Evolutionary conservation across 2,329 filamentous ascomycete species (phyloP).

Genomic region (Drechslera avenae): DNA sequence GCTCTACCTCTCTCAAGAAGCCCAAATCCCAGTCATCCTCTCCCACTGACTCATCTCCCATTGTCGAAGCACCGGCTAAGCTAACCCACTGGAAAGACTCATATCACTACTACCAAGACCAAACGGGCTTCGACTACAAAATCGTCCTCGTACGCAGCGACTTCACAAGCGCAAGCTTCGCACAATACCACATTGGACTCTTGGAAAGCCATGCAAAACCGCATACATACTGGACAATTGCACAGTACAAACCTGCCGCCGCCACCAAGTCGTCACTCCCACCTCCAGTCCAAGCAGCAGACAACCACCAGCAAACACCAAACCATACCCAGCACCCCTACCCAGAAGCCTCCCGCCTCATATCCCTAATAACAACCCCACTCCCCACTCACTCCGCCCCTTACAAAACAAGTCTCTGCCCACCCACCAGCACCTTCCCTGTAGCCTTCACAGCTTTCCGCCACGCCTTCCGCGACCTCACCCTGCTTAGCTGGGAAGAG

Average conservation of each 20-base stretch:
- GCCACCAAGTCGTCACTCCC: neutral
- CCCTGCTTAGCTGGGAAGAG: constrained; percentile 50
- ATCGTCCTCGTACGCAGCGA: constrained; percentile 63
- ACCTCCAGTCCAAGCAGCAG: too few relatives aligned
- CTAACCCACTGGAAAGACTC: constrained; percentile 48
- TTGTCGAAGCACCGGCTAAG: constrained; percentile 18
- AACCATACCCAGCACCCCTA: neutral
- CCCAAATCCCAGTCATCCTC: neutral
- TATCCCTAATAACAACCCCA: constrained; percentile 15
- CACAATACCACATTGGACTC: constrained; percentile 56
- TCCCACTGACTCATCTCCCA: too few relatives aligned
- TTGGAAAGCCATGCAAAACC: constrained; percentile 42
- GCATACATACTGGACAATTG: constrained; percentile 38
- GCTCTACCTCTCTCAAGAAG: neutral
- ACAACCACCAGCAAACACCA: too few relatives aligned
- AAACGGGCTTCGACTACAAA: constrained; percentile 66
- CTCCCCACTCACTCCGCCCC: neutral
- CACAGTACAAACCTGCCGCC: constrained; percentile 31
- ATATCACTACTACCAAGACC: constrained; percentile 70
- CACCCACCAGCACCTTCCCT: constrained; percentile 37
- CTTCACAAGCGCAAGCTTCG: constrained; percentile 56
- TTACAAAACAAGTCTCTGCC: constrained; percentile 34
- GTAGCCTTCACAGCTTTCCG: constrained; percentile 47
- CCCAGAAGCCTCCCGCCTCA: constrained; percentile 18
- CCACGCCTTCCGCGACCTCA: constrained; percentile 48